Evolutionary conservation across 179 eudicot species (phyloP), one percentile per base, ranked within the genome.

Genomic region (Actinidia arguta): DNA sequence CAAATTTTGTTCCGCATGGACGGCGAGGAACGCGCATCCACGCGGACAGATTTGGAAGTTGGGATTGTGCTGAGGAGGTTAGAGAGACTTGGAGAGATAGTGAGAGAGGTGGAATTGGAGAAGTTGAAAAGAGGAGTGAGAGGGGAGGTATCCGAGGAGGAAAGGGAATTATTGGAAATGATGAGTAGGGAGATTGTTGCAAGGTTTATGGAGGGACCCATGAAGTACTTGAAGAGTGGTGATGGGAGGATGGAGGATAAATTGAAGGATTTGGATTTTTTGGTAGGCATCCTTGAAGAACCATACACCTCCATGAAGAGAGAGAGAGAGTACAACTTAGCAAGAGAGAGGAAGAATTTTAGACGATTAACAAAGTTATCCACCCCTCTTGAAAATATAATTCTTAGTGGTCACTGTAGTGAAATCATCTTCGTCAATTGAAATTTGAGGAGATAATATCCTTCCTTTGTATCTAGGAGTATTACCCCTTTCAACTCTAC

Each of bases 81-180:
- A 56, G 75, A 72, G 75, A 48, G 75, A 72, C 55, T 72, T 47
- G 75, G 36, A 22, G 75, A 48, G 75, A 52, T 36, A 12, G 22
- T 72, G 75, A 72, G 75, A 48, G 75, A 48, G 75, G 48, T 11
- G 56, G 75, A 48, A 14, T 47, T 72, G 75, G 75, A 72, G 75
- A 72, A 72, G 75, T 2, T 72, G 75, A 72, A 1, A 56, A 13
- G 75, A 1, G 11, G 75, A 47, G 13, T 48, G 75, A 22, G 36
- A 12, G 42, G 69, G 27, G 75, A 18, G 36, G 36, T 72, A 2
- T 72, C 36, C 48, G 55, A 8, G 0, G 75, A 72, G 46, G 75
- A 72, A 17, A 22, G 56, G 22, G 36, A 10, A 4, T 20, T 72
- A 20, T 2, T 72, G 75, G 75, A 72, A 18, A 24, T 5, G 0